A percentile compares a stretch with the other conserved stretches of the same genome.
Conservation (phyloP, 345 rosid species). For the Pistacia atlantica region DNA sequence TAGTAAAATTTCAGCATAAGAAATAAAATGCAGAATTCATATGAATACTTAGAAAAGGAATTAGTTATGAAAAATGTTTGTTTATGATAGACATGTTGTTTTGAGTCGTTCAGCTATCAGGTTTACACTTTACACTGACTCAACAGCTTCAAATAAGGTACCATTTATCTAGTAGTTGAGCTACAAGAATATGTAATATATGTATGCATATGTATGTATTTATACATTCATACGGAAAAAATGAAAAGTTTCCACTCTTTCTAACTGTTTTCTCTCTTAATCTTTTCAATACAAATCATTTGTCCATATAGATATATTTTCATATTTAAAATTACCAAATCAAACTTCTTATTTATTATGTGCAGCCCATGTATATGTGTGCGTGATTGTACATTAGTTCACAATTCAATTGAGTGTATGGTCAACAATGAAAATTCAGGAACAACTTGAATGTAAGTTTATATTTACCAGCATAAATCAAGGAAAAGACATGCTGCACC, state of each 20-base stretch:
- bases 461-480: constrained; percentile 73
- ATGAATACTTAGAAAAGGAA: not conserved
- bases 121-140: too few relatives aligned
- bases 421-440: not conserved
- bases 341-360: not conserved
- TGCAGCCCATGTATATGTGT: not conserved
- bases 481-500: constrained; percentile 77
- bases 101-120: too few relatives aligned
- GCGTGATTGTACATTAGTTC: not conserved
- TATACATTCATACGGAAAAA: too few relatives aligned
- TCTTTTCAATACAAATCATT: not conserved
- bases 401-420: not conserved
- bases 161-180: not conserved
- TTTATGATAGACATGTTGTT: too few relatives aligned
- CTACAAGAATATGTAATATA: too few relatives aligned
- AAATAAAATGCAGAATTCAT: not conserved
- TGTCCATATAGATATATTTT: not conserved
- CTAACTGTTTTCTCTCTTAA: too few relatives aligned
- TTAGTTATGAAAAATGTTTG: not conserved
- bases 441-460: not conserved
- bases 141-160: not conserved
- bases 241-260: too few relatives aligned
- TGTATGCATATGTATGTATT: too few relatives aligned
- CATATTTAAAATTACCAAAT: not conserved
- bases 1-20: not conserved